phyloP scores from a whole-genome alignment of 805 yeast species.

The Candida insectalens region DNA sequence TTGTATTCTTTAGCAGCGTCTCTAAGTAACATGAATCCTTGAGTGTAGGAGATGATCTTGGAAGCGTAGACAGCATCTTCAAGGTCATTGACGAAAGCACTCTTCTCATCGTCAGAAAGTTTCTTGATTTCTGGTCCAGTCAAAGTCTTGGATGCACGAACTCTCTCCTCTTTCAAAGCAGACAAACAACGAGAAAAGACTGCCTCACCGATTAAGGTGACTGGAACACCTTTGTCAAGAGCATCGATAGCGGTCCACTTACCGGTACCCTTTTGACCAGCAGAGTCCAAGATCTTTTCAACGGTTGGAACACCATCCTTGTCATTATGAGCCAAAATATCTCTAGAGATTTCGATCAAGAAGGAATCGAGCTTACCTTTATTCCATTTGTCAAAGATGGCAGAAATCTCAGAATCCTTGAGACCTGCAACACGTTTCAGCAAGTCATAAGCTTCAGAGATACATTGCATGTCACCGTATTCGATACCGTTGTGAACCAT shows the following conservation, averaged over 20 bases:
- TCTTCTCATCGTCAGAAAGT: constrained; percentile 62
- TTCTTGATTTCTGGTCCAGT: constrained; percentile 68
- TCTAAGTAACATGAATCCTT: constrained; percentile 98
- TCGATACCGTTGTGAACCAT: constrained; percentile 99
- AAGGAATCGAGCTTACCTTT: constrained; percentile 95
- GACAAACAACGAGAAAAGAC: constrained; percentile 95
- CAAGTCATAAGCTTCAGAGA: constrained; percentile 94
- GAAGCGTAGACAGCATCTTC: constrained; percentile 99
- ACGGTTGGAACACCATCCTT: constrained; percentile 86
- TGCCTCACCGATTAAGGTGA: constrained; percentile 97
- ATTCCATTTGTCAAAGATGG: constrained; percentile 90
- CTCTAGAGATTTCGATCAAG: constrained; percentile 94
- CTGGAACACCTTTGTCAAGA: constrained; percentile 96
- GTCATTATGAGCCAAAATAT: constrained; percentile 83
- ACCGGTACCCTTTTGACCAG: constrained; percentile 99
- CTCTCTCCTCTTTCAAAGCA: constrained; percentile 86
- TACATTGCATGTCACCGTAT: constrained; percentile 99
- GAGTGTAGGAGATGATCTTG: constrained; percentile 96
- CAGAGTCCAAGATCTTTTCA: constrained; percentile 92
- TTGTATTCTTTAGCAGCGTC: constrained; percentile 96
- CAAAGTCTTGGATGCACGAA: constrained; percentile 67
- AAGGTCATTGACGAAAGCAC: constrained; percentile 80
- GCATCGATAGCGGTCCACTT: constrained; percentile 99
- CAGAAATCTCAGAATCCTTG: constrained; percentile 85
- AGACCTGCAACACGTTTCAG: constrained; percentile 91